Conservation (phyloP, 176 grass and related monocot species). For the Lolium rigidum region DNA sequence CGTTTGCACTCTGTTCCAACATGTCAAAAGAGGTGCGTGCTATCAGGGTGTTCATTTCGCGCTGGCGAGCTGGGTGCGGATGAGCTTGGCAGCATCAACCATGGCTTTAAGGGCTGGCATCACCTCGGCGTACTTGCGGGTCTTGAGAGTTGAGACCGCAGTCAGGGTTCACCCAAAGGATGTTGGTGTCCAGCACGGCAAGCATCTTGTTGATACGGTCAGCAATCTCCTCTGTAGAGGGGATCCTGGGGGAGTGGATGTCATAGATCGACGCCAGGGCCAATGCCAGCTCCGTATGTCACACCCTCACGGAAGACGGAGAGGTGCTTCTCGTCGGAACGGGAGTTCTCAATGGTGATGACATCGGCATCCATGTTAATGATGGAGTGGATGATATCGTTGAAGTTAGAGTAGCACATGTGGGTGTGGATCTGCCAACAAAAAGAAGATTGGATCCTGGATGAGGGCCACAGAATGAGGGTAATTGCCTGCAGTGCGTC, state of each 20-base stretch:
- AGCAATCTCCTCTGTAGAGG: conserved; percentile 76
- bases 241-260: conserved; percentile 96
- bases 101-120: conserved; percentile 84
- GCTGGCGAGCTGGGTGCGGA: conserved; percentile 80
- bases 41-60: conserved; percentile 50
- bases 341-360: conserved; percentile 94
- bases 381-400: conserved; percentile 97
- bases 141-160: conserved; percentile 75
- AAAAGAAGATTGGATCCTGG: neutral
- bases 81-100: conserved; percentile 78
- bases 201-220: conserved; percentile 96
- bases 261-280: conserved; percentile 82
- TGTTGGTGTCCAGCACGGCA: conserved; percentile 82
- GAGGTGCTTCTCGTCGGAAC: conserved; percentile 86
- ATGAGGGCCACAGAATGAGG: too few relatives aligned
- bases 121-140: conserved; percentile 89
- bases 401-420: conserved; percentile 99
- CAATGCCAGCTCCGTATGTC: conserved; percentile 84
- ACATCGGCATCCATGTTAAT: conserved; percentile 97
- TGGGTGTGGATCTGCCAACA: conserved; percentile 82
- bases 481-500: too few relatives aligned
- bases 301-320: conserved; percentile 94
- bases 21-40: neutral
- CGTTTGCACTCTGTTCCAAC: conserved; percentile 11
- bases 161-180: conserved; percentile 96